Base-by-base conservation (phyloP, 257 asterid species). In the Solanum pennellii region DNA sequence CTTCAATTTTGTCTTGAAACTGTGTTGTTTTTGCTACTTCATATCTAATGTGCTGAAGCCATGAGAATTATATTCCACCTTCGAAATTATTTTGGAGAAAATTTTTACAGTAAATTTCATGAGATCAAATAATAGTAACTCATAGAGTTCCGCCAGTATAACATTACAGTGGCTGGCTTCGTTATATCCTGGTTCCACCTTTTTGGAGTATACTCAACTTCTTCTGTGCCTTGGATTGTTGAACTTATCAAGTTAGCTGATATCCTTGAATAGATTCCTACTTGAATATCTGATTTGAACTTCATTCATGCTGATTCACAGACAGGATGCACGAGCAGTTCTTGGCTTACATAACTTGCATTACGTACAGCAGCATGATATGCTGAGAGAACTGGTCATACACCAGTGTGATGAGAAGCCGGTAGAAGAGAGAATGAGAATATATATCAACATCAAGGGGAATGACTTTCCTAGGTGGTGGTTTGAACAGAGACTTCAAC, bases 321-420 rank as follows among this genome's bases (percentile, higher is more conserved):
- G 91, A 84, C 87, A 87, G 76, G 89, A 76, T 79, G 89, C 83
- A 45, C 83, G 39, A 37, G 88, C 45, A 68, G 68, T 62, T 83
- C 71, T 87, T 69, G 91, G 86, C 83, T 88, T 89, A 82, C 87
- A 87, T 62, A 83, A 86, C 23, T 89, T 84, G 52, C 90, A 88
- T 71, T 89, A 86, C 83, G 83, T 83, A 21, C 88, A 68, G 87
- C 93, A 89, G 82, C 93, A 91, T 73, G 91, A 91, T 86, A 86
- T 89, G 31, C 89, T 91, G 79, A 86, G 93, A 86, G 93, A 91
- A 69, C 45, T 89, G 84, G 90, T 87, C 47, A 77, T 89, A 71
- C 45, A 86, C 85, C 90, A 41, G 79, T 83, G 73, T 75, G 65
- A 62, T 9, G 65, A 73, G 76, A 85, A 86, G 39, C 87, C 89